phyloP scores from a whole-genome alignment of 306 rosid species.

The Cyclanthera cordifolia region DNA sequence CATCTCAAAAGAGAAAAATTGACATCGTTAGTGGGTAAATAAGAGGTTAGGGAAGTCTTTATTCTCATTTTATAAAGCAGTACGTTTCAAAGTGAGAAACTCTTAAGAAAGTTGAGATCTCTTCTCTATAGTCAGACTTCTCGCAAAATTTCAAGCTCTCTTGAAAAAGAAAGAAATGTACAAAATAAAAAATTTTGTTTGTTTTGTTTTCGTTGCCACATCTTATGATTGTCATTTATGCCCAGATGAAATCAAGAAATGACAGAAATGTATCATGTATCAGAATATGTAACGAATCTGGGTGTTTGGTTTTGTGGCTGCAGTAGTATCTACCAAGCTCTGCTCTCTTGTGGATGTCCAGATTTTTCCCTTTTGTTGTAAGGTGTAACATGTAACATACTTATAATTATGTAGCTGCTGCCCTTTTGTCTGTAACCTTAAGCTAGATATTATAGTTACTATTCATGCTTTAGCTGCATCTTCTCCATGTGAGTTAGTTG shows the following conservation, averaged over 20 bases:
- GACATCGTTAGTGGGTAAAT: no score
- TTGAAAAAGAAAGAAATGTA: no score
- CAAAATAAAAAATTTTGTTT: neutral
- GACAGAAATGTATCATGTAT: neutral
- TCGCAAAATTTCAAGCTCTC: no score
- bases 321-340: neutral
- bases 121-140: no score
- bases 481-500: slow-evolving; percentile 4
- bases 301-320: neutral
- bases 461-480: neutral
- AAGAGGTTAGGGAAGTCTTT: no score
- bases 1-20: no score
- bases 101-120: no score
- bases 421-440: neutral
- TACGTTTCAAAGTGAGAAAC: no score
- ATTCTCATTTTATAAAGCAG: no score
- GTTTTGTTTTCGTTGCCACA: neutral
- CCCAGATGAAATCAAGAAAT: slow-evolving; percentile 9
- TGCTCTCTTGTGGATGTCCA: neutral
- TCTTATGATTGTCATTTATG: no score
- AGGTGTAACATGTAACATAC: slow-evolving; percentile 3
- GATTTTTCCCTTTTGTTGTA: slow-evolving; percentile 2
- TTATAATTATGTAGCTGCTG: slow-evolving; percentile 4
- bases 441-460: no score
- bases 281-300: neutral